Conservation (phyloP, 2,329 filamentous ascomycete species). For the Colletotrichum euphorbiae region DNA sequence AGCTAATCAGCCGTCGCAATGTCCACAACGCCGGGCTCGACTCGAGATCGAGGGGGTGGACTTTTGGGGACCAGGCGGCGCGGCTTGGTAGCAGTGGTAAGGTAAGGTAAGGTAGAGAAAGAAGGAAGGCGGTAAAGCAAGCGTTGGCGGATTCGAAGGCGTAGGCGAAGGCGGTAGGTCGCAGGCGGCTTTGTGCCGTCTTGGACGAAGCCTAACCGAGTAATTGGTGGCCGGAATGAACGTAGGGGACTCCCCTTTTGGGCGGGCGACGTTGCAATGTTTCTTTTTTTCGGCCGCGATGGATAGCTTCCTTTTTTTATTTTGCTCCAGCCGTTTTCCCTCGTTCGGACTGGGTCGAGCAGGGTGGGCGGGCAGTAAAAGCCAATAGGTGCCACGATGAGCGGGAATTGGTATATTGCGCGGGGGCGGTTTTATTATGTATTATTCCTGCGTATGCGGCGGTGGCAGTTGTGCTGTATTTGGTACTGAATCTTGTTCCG, state of each 20-base stretch:
- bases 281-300: conserved; percentile 7
- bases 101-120: background rate
- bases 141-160: background rate
- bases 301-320: conserved; percentile 29
- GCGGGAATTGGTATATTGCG: conserved; percentile 19
- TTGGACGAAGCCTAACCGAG: conserved; percentile 28
- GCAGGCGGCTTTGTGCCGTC: conserved; percentile 11
- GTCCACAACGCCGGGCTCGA: conserved; percentile 33
- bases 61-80: background rate
- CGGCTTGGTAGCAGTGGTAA: no score
- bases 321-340: conserved; percentile 17
- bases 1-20: conserved; percentile 34
- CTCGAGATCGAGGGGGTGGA: conserved; percentile 4
- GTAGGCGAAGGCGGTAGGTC: background rate
- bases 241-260: conserved; percentile 12
- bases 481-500: conserved; percentile 14
- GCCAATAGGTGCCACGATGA: conserved; percentile 22
- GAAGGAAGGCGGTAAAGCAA: conserved; percentile 3
- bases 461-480: conserved; percentile 3
- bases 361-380: conserved; percentile 20
- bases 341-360: conserved; percentile 19
- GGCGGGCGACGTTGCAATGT: conserved; percentile 25
- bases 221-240: conserved; percentile 30
- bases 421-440: conserved; percentile 29
- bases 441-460: conserved; percentile 16